These are phyloP conservation scores for Lentithecium fluviatile DNA, from an alignment of 495 filamentous ascomycete species.

Conservation along the genomic window DNA sequence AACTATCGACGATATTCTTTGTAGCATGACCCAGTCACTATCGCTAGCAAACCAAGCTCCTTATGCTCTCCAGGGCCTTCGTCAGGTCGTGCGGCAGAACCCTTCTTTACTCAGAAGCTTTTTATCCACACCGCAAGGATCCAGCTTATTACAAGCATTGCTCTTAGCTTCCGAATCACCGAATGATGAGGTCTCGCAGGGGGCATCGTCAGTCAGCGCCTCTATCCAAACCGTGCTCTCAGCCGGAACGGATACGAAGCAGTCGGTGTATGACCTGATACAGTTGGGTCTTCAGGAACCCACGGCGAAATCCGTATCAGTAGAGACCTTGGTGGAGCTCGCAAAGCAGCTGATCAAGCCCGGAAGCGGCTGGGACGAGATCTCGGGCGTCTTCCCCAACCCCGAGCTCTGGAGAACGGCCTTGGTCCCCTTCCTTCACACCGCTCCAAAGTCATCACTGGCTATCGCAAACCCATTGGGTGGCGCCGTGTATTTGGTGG, in stretches of 20 bases:
- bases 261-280: conserved; percentile 50
- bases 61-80: conserved; percentile 41
- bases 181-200: conserved; percentile 53
- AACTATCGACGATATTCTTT: conserved; percentile 35
- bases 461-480: conserved; percentile 70
- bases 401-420: conserved; percentile 50
- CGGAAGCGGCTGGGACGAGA: conserved; percentile 40
- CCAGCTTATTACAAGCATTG: conserved; percentile 55
- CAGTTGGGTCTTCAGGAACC: conserved; percentile 52
- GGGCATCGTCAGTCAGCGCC: conserved; percentile 48
- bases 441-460: conserved; percentile 59
- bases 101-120: conserved; percentile 37
- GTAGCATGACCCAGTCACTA: conserved; percentile 42
- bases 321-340: conserved; percentile 54
- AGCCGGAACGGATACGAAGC: conserved; percentile 15
- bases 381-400: conserved; percentile 52
- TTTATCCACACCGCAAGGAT: conserved; percentile 45
- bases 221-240: conserved; percentile 29
- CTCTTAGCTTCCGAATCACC: conserved; percentile 58
- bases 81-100: conserved; percentile 38
- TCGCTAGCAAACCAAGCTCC: conserved; percentile 35
- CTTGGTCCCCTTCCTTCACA: conserved; percentile 60
- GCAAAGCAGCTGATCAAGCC: conserved; percentile 53
- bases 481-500: conserved; percentile 66
- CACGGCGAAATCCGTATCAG: conserved; percentile 51